Percentiles rank a stretch among this genome's conserved stretches.
phyloP scores from a whole-genome alignment of 345 rosid genomes.

The Odontarrhena argentea region DNA sequence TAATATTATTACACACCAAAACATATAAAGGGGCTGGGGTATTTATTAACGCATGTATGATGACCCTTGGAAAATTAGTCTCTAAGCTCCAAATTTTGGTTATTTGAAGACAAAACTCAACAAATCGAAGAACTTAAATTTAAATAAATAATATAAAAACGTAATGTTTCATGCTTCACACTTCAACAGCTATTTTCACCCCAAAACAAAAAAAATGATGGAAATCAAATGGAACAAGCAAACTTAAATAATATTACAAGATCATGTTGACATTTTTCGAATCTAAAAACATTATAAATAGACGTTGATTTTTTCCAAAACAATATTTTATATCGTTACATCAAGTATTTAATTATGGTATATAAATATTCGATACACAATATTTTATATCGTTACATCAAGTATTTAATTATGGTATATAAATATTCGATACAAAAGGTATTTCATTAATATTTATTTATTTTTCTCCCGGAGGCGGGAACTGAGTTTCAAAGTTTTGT shows the following conservation, averaged over 20 bases:
- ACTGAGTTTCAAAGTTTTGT: constrained; percentile 27
- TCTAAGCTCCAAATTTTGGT: neutral
- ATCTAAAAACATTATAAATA: constrained; percentile 6
- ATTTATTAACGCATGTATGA: neutral
- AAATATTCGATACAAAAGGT: constrained; percentile 1
- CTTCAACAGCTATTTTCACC: neutral
- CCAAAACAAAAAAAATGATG: neutral
- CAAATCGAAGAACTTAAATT: neutral
- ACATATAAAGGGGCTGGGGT: too few species aligned
- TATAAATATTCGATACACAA: neutral
- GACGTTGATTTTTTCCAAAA: constrained; percentile 31
- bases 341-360: constrained; percentile 10
- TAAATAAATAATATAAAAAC: neutral
- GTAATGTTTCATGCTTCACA: constrained; percentile 15
- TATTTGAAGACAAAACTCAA: neutral
- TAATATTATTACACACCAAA: too few species aligned
- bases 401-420: constrained; percentile 2
- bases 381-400: constrained; percentile 5
- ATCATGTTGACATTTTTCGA: constrained; percentile 33
- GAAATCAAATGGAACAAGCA: constrained; percentile 36
- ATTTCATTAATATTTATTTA: neutral
- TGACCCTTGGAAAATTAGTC: neutral
- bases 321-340: neutral
- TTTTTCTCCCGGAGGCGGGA: constrained; percentile 34
- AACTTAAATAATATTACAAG: neutral